phyloP scores from a whole-genome alignment of 2,329 filamentous ascomycete genomes.

The Trichoderma sp. region DNA sequence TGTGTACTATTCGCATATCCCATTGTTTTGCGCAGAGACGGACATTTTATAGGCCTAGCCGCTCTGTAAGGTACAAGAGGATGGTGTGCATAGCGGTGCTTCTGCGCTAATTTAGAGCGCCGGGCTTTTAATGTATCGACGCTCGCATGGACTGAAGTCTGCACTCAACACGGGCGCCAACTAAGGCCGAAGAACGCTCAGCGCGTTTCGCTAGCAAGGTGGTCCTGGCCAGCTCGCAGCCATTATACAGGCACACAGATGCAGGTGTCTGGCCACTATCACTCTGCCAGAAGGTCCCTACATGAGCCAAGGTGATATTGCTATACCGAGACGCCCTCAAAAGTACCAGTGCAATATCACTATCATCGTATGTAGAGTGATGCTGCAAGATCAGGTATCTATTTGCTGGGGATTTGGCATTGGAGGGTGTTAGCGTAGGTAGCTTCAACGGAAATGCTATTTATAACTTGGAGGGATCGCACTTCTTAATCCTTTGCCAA shows the following conservation, averaged over 20 bases:
- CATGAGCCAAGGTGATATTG: not conserved
- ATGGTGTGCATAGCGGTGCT: not conserved
- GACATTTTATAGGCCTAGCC: not conserved
- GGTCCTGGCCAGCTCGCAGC: not conserved
- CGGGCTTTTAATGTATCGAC: not conserved
- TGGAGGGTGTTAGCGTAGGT: too few relatives aligned
- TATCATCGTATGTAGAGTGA: too few relatives aligned
- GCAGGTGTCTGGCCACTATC: not conserved
- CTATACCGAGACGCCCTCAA: not conserved
- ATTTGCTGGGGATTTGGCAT: too few relatives aligned
- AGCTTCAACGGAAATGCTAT: too few relatives aligned
- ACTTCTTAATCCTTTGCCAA: not conserved
- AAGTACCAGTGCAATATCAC: too few relatives aligned
- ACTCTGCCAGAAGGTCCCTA: not conserved
- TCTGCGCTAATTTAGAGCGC: not conserved
- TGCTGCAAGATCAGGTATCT: too few relatives aligned
- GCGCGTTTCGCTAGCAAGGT: not conserved
- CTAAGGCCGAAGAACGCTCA: not conserved
- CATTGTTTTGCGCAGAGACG: not conserved
- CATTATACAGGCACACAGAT: not conserved
- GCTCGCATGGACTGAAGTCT: not conserved
- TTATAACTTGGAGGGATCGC: too few relatives aligned
- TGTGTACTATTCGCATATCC: not conserved
- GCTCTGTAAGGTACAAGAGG: not conserved
- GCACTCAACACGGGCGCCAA: not conserved